A percentile compares a stretch with the other conserved stretches of the same genome.
Conservation (phyloP, 257 asterid genomes). For the Solanum chiquidenum region DNA sequence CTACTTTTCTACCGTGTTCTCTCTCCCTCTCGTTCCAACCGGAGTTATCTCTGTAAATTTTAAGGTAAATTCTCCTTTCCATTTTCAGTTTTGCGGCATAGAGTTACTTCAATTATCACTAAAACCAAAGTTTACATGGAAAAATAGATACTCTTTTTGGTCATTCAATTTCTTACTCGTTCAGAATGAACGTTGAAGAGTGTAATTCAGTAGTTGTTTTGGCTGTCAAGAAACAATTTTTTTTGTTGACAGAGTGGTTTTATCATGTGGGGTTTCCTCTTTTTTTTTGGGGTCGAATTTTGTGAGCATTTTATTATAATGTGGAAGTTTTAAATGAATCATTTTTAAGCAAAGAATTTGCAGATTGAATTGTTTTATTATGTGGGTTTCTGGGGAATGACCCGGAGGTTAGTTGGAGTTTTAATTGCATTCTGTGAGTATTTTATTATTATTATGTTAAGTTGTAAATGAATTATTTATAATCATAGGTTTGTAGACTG, state of each 20-base stretch:
- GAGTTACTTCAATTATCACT: background rate
- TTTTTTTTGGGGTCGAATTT: background rate
- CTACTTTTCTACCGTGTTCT: background rate
- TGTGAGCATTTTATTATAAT: background rate
- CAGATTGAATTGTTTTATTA: background rate
- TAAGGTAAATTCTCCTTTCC: background rate
- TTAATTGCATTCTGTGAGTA: background rate
- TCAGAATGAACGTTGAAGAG: background rate
- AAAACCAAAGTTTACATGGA: background rate
- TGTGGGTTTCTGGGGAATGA: background rate
- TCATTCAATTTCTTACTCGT: background rate
- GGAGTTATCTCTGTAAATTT: background rate
- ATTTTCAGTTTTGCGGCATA: background rate
- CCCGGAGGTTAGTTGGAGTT: background rate
- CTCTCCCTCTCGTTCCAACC: background rate
- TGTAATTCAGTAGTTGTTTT: background rate
- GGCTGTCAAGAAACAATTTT: background rate
- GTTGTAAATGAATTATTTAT: background rate
- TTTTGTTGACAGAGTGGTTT: background rate
- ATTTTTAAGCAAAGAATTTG: background rate
- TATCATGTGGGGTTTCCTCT: background rate
- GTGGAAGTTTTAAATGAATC: background rate
- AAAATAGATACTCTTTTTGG: background rate
- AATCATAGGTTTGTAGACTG: background rate
- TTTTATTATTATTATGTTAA: background rate